A percentile compares a stretch with the other conserved stretches of the same genome.
These are phyloP conservation scores for Penicillium verrucosum DNA, from an alignment of 2,329 filamentous ascomycete genomes.

Conservation along the genomic window DNA sequence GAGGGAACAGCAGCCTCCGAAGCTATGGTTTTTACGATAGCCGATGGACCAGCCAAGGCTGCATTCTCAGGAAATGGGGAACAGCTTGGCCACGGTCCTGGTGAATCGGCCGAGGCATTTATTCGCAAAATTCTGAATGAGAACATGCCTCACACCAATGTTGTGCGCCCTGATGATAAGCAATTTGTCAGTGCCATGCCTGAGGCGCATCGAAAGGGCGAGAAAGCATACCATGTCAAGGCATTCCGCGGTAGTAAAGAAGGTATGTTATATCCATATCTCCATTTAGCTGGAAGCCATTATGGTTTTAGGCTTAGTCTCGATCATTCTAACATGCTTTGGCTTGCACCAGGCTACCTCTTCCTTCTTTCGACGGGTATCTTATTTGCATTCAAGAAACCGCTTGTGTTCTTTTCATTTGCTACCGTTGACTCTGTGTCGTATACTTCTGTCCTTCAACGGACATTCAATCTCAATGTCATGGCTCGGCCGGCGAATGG, in stretches of 20 bases:
- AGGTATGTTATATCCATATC: conserved; percentile 41
- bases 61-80: conserved; percentile 44
- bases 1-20: conserved; percentile 47
- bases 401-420: conserved; percentile 61
- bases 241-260: conserved; percentile 64
- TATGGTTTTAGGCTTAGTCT: background rate
- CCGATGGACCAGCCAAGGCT: conserved; percentile 51
- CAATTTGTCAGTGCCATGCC: conserved; percentile 60
- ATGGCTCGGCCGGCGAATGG: conserved; percentile 37
- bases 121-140: conserved; percentile 49
- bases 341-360: conserved; percentile 53
- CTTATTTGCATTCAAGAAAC: conserved; percentile 65
- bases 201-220: conserved; percentile 60
- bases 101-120: conserved; percentile 47
- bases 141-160: conserved; percentile 46
- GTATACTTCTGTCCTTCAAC: conserved; percentile 62
- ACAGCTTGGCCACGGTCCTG: conserved; percentile 43
- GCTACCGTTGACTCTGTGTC: conserved; percentile 57
- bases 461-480: conserved; percentile 65
- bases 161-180: conserved; percentile 53
- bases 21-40: conserved; percentile 59
- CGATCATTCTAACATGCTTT: conserved; percentile 3
- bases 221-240: conserved; percentile 63
- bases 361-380: conserved; percentile 62
- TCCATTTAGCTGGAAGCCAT: background rate